Evolutionary conservation across 805 yeast species (phyloP).

Genomic region (Komagataella ulmi): DNA sequence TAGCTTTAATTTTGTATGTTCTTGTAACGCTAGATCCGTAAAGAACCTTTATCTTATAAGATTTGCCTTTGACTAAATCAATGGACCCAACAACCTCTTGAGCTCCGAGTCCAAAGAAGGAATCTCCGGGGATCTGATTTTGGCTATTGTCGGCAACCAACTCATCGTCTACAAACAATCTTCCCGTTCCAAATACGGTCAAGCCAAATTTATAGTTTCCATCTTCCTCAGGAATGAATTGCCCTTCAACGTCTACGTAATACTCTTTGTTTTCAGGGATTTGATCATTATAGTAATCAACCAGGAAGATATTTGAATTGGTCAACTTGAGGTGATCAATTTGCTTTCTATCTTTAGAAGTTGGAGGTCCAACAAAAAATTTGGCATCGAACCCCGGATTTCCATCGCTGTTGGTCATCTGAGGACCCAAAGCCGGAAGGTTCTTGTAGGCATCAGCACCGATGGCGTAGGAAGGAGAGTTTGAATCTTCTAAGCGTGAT

Average conservation of each 20-base stretch:
- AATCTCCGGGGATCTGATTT: slow-evolving; percentile 31
- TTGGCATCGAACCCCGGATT: slow-evolving; percentile 11
- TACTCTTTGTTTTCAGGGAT: slow-evolving; percentile 12
- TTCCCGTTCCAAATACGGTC: slow-evolving; percentile 40
- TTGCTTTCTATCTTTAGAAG: slow-evolving; percentile 8
- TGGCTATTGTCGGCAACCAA: slow-evolving; percentile 44
- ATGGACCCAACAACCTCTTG: slow-evolving; percentile 29
- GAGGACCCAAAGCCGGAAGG: slow-evolving; percentile 19
- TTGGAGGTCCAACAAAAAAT: slow-evolving; percentile 12
- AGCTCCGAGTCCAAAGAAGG: slow-evolving; percentile 44
- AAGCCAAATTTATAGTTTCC: slow-evolving; percentile 40
- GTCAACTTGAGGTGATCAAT: slow-evolving; percentile 15
- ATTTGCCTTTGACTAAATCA: slow-evolving; percentile 26
- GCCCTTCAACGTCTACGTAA: slow-evolving; percentile 30
- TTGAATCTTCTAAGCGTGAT: slow-evolving; percentile 6
- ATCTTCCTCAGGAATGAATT: slow-evolving; percentile 29
- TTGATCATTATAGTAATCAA: slow-evolving; percentile 17
- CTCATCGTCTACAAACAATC: slow-evolving; percentile 35
- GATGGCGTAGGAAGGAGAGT: slow-evolving; percentile 14
- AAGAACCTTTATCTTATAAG: slow-evolving; percentile 31
- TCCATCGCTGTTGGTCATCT: slow-evolving; percentile 7
- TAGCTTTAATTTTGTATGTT: slow-evolving; percentile 2
- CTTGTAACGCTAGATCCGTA: slow-evolving; percentile 36
- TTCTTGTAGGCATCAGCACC: slow-evolving; percentile 23
- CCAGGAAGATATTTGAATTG: slow-evolving; percentile 6